Base-by-base conservation (phyloP, 345 rosid genomes). In the Garcia nutans region DNA sequence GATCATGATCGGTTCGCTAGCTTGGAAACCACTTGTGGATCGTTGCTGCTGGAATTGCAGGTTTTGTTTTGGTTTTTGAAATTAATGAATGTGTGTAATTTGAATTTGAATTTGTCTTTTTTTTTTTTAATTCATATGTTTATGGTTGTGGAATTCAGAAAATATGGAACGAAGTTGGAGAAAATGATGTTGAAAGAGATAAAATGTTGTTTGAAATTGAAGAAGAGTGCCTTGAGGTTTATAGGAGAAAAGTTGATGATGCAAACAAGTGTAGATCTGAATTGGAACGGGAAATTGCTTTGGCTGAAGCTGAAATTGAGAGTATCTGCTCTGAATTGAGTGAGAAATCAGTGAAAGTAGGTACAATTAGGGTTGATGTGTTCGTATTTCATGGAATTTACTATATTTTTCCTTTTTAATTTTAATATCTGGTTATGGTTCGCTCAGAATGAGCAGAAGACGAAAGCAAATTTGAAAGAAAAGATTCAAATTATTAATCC, bases 151-250 rank as follows among this genome's bases (percentile, higher is more conserved):
- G 52, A 42, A 31, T 52, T 69, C 62, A 91, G 96, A 86, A 82
- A 72, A 77, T 91, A 59, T 89, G 93, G 93, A 84, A 84, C 75
- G 92, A 89, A 68, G 84, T 88, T 42, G 93, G 92, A 78, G 90
- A 88, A 73, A 56, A 76, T n/a, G 87, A 86, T 5, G 85, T 23
- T 28, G 77, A 83, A 42, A 87, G 88, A 57, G 90, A 89, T 76
- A 67, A 76, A 71, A 81, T 72, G 81, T 49, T 91, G 84, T 75
- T 82, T 37, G 82, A 87, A 68, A 85, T 91, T 22, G 96, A 89
- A 77, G 77, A 84, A 13, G 86, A 83, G 72, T 89, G 91, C 75
- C 73, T 88, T 26, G 80, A 77, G 19, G 89, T 91, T 37, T 89
- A 91, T 65, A 74, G 62, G 74, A 76, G 81, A 71, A 91, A 85